Evolutionary conservation across 2,329 filamentous ascomycete species (phyloP), one percentile per base, ranked within the genome.

Genomic region (Nemania abortiva): DNA sequence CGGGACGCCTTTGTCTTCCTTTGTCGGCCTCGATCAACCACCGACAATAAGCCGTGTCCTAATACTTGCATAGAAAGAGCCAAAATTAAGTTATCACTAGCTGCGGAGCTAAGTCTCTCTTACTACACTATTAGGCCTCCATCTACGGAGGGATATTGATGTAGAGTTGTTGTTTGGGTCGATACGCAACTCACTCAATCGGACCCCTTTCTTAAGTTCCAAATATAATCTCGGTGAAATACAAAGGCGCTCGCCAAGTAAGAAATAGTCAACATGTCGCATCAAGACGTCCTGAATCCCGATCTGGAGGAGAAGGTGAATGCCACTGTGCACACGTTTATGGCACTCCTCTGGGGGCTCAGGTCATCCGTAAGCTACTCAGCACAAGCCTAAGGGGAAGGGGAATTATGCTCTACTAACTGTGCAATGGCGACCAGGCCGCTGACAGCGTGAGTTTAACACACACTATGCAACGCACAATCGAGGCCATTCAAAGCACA

Each of bases 401-500:
- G 42, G 11, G 10, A 47, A n/a, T n/a, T n/a, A 11, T n/a, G n/a
- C 3, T 6, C 6, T 20, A 37, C 52, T 61, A 2, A 59, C 18
- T n/a, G n/a, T 20, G 20, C 11, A 2, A 18, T 15, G 1, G 20
- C 2, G 31, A 9, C 4, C 53, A 76, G 72, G 70, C 76, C 13
- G 63, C 68, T 18, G n/a, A n/a, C n/a, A n/a, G n/a, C n/a, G n/a
- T n/a, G n/a, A n/a, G n/a, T n/a, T n/a, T n/a, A n/a, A n/a, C n/a
- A n/a, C n/a, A n/a, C n/a, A n/a, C n/a, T n/a, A n/a, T n/a, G n/a
- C n/a, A n/a, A n/a, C n/a, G n/a, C n/a, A n/a, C n/a, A n/a, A n/a
- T n/a, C n/a, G n/a, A n/a, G n/a, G n/a, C n/a, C n/a, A n/a, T n/a
- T n/a, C n/a, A n/a, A n/a, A n/a, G n/a, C n/a, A 55, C 53, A 0